Percentiles rank a stretch among this genome's conserved stretches.
Evolutionary conservation across 129 eudicot species (phyloP).

Genomic region (Flaveria ramosissima): DNA sequence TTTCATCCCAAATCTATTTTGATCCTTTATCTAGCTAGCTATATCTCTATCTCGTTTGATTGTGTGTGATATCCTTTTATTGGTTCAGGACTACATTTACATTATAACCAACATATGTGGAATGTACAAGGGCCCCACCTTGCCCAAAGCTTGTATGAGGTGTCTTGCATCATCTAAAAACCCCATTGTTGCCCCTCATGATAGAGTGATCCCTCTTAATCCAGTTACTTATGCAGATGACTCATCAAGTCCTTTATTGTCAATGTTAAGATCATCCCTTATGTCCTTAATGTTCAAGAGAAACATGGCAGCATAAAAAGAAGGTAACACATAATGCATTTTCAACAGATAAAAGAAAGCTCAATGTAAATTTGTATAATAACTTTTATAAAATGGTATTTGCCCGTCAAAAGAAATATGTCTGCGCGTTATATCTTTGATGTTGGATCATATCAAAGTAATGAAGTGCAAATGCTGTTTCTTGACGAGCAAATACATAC

Average conservation of each 20-base stretch:
- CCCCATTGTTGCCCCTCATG: conserved; percentile 22
- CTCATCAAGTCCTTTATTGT: conserved; percentile 20
- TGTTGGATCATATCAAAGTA: neutral
- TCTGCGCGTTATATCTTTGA: neutral
- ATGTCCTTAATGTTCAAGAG: conserved; percentile 36
- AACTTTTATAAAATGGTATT: neutral
- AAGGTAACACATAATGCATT: neutral
- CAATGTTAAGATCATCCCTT: conserved; percentile 35
- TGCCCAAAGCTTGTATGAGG: conserved; percentile 46
- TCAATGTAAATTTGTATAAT: conserved; percentile 27
- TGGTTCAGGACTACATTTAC: conserved; percentile 38
- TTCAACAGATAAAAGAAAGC: neutral
- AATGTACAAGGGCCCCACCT: conserved; percentile 38
- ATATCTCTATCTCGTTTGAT: neutral
- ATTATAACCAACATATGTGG: conserved; percentile 35
- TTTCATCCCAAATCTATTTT: neutral
- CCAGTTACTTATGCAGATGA: conserved; percentile 43
- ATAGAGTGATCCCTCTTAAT: conserved; percentile 40
- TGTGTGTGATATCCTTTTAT: neutral
- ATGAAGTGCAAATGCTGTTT: conserved; percentile 7
- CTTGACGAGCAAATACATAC: neutral
- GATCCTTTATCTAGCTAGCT: neutral
- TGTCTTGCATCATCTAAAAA: conserved; percentile 41
- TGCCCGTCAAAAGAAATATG: neutral
- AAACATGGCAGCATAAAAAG: conserved; percentile 28